phyloP scores from a whole-genome alignment of 73 alveolate species.

The Paramecium octaurelia region DNA sequence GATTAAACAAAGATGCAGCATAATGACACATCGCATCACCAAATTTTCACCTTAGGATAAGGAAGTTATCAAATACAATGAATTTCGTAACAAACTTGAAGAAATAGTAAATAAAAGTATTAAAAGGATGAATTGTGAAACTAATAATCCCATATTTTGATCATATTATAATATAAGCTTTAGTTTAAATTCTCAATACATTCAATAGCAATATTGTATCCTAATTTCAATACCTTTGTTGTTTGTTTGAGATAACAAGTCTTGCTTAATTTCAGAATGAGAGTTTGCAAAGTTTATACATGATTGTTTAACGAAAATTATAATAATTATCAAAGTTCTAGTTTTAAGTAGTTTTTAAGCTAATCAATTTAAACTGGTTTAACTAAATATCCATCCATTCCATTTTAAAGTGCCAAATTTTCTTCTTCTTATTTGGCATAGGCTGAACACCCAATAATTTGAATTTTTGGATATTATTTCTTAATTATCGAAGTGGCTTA shows the following conservation, averaged over 20 bases:
- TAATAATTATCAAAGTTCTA: not conserved
- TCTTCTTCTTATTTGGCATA: not conserved
- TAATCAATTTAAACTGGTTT: not conserved
- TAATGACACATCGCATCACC: not conserved
- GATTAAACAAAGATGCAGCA: not conserved
- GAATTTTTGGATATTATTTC: not conserved
- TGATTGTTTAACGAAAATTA: not conserved
- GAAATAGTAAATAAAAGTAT: not conserved
- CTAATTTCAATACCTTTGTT: not conserved
- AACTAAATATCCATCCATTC: constrained; percentile 29
- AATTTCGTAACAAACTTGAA: not conserved
- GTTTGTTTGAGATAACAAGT: not conserved
- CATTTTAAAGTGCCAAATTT: not conserved
- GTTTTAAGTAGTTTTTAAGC: not conserved
- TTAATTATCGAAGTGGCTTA: not conserved
- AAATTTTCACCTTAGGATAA: not conserved
- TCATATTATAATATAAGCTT: not conserved
- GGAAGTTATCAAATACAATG: not conserved
- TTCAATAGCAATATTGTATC: not conserved
- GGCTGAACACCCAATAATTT: not conserved
- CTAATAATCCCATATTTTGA: not conserved
- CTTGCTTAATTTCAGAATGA: not conserved
- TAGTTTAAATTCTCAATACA: not conserved
- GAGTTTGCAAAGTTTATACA: not conserved
- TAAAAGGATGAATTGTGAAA: not conserved